A percentile compares a stretch with the other conserved stretches of the same genome.
phyloP scores from a whole-genome alignment of 164 flowering plant genomes.

The Vitis amurensis region DNA sequence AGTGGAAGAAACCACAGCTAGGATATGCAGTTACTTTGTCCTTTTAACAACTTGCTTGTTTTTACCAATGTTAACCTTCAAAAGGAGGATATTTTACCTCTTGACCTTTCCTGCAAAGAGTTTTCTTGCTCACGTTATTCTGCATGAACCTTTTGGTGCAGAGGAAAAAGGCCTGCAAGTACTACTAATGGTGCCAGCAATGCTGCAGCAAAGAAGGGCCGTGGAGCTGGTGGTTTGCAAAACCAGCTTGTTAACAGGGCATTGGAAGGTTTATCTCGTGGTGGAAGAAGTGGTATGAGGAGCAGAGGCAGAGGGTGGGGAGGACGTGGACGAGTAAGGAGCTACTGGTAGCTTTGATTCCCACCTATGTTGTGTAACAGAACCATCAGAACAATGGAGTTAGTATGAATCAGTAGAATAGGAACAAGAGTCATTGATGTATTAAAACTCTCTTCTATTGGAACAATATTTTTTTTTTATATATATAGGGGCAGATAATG shows the following conservation, averaged over 20 bases:
- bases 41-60: too few relatives aligned
- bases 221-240: conserved; percentile 66
- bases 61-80: too few relatives aligned
- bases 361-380: too few relatives aligned
- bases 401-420: background rate
- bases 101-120: background rate
- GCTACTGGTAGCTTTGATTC: conserved; percentile 30
- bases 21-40: too few relatives aligned
- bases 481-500: background rate
- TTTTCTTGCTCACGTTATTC: background rate
- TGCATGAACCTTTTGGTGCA: conserved; percentile 21
- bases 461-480: background rate
- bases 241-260: conserved; percentile 77
- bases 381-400: background rate
- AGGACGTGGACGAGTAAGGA: conserved; percentile 70
- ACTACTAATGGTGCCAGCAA: conserved; percentile 53
- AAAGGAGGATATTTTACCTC: too few relatives aligned
- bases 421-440: conserved; percentile 9
- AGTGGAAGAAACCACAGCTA: too few relatives aligned
- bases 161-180: conserved; percentile 61
- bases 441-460: background rate
- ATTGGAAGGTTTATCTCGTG: conserved; percentile 63
- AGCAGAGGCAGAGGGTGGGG: conserved; percentile 53
- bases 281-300: conserved; percentile 51
- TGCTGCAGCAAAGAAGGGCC: conserved; percentile 56